A percentile compares a stretch with the other conserved stretches of the same genome.
These are phyloP conservation scores for Fusarium protoensiforme DNA, from an alignment of 2,329 filamentous ascomycete genomes.

Conservation along the genomic window DNA sequence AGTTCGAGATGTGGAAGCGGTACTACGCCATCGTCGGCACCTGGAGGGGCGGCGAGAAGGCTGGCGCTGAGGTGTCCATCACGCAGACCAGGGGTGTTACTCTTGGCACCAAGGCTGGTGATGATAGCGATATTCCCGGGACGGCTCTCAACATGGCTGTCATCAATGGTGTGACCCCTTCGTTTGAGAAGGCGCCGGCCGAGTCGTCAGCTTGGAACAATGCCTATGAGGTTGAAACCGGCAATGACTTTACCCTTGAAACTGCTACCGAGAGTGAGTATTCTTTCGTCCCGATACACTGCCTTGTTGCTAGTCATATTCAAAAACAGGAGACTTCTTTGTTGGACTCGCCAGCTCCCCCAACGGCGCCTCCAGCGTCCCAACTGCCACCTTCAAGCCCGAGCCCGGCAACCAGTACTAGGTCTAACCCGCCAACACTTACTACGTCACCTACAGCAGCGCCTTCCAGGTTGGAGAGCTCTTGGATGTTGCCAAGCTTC, in stretches of 20 bases:
- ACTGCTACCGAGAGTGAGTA: background rate
- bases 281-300: no score
- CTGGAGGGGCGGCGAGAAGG: background rate
- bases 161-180: background rate
- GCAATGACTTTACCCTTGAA: background rate
- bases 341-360: background rate
- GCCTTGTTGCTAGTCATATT: background rate
- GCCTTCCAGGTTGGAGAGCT: background rate
- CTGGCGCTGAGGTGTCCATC: background rate
- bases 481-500: background rate
- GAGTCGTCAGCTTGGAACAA: background rate
- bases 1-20: background rate
- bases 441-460: background rate
- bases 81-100: background rate
- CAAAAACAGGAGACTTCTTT: background rate
- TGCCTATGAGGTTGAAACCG: background rate
- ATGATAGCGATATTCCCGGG: background rate
- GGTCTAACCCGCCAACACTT: background rate
- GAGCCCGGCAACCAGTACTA: background rate
- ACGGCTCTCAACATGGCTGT: background rate
- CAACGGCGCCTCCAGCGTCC: background rate
- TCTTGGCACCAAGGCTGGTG: background rate
- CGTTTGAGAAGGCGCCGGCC: background rate
- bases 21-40: background rate
- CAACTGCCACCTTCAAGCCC: background rate